Base-by-base conservation (phyloP, 2,329 filamentous ascomycete species). In the Orbilia oligospora region DNA sequence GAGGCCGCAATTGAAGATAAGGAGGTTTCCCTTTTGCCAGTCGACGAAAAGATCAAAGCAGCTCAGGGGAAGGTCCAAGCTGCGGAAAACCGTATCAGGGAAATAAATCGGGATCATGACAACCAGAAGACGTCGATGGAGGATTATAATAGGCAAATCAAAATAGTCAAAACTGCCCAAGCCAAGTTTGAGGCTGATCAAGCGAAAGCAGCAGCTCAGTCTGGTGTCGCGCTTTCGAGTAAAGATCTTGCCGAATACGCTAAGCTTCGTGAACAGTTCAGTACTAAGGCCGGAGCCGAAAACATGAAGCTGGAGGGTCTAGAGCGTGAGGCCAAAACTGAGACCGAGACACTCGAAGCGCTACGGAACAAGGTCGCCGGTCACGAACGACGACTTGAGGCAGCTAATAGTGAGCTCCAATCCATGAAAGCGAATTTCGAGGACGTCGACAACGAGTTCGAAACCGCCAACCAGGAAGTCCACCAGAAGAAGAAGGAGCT, bases 231-330 rank as follows among this genome's bases (percentile, higher is more conserved):
- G 81, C 87, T 99, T 61, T 97, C 90, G 80, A 92, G 94, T 72
- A 89, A 90, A 14, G 96, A 99, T 84, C 89, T 95, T 73, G 93
- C 93, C 82, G 93, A 97, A 84, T 97, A 97, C 86, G 93, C 94
- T 83, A 88, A 88, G 51, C 89, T 99, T 56, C 92, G 92, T 76
- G 90, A 93, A 80, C 92, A 97, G 83, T 93, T 97, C 77, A 93
- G 93, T 84, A 91, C 93, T 81, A 92, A 91, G 80, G 92, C 93
- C 30, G 92, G 94, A 6, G 88, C 89, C 8, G 93, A 97, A 81
- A 93, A 96, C 83, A 89, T 91, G 80, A 93, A 93, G 81, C 88
- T 97, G 46, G 93, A 97, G 84, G 93, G 94, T 80, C 88, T 97
- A n/a, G 89, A 90, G 71, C 93, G 94, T 22, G 93, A 97, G 83